A percentile compares a stretch with the other conserved stretches of the same genome.
These are phyloP conservation scores for Trametes cingulata DNA, from an alignment of 768 basidiomycete genomes.

Conservation along the genomic window DNA sequence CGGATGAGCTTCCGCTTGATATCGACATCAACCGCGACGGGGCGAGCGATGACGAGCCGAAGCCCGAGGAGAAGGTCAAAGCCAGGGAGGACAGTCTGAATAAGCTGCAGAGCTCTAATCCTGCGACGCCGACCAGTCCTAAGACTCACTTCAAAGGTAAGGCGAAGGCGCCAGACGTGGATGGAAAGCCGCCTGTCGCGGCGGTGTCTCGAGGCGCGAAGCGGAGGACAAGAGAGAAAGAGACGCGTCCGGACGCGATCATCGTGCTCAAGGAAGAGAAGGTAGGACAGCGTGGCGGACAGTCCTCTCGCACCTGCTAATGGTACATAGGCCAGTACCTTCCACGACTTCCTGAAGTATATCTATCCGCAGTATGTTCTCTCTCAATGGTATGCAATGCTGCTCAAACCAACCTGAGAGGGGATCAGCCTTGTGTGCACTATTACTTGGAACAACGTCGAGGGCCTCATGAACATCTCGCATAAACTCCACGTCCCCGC, in stretches of 20 bases:
- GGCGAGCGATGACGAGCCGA: constrained; percentile 34
- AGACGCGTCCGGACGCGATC: constrained; percentile 67
- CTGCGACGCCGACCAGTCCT: constrained; percentile 14
- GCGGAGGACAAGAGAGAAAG: constrained; percentile 14
- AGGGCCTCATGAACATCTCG: constrained; percentile 86
- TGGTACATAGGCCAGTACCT: constrained; percentile 63
- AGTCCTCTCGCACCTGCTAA: not conserved
- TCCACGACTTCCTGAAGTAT: constrained; percentile 93
- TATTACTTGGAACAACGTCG: constrained; percentile 95
- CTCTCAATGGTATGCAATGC: not conserved
- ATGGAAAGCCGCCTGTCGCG: constrained; percentile 5
- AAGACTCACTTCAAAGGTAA: constrained; percentile 16
- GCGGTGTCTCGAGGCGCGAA: constrained; percentile 13
- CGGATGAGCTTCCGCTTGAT: constrained; percentile 47
- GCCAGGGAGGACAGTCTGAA: constrained; percentile 57
- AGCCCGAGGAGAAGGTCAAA: constrained; percentile 33
- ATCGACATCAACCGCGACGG: constrained; percentile 36
- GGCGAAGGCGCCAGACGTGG: constrained; percentile 20
- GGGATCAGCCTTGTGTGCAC: constrained; percentile 76
- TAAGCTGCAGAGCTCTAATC: constrained; percentile 50
- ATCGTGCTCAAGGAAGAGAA: constrained; percentile 91
- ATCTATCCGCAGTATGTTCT: constrained; percentile 80
- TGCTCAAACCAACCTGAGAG: not conserved
- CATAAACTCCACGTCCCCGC: constrained; percentile 85
- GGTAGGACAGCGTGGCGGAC: constrained; percentile 39